Percentiles rank a stretch among this genome's conserved stretches.
Conservation (phyloP, 2,329 filamentous ascomycete genomes). For the Graphiopsis chlorocephala region DNA sequence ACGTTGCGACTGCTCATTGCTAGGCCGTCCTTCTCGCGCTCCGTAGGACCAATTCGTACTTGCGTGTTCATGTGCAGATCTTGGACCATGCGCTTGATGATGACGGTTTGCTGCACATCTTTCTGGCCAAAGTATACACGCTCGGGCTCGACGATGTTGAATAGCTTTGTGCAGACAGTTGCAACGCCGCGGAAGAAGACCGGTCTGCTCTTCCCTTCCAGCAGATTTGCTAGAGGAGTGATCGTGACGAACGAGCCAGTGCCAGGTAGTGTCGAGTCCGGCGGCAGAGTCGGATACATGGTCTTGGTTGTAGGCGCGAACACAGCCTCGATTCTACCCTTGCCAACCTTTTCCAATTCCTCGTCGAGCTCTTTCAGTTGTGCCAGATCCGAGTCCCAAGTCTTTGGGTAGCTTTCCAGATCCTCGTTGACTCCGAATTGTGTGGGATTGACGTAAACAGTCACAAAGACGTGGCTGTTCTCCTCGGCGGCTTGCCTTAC, state of each 20-base stretch:
- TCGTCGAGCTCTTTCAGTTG: slow-evolving; percentile 66
- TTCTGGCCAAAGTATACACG: slow-evolving; percentile 94
- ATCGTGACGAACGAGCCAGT: slow-evolving; percentile 88
- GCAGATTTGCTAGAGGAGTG: slow-evolving; percentile 73
- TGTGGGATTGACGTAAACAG: slow-evolving; percentile 93
- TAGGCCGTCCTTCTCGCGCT: slow-evolving; percentile 75
- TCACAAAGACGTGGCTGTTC: slow-evolving; percentile 83
- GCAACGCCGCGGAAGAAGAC: slow-evolving; percentile 97
- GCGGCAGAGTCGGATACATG: slow-evolving; percentile 83
- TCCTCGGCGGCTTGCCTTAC: slow-evolving; percentile 80
- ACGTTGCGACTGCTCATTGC: slow-evolving; percentile 93
- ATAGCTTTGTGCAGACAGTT: slow-evolving; percentile 92
- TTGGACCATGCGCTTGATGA: slow-evolving; percentile 80
- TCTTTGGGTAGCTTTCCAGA: slow-evolving; percentile 82
- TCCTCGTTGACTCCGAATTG: slow-evolving; percentile 92
- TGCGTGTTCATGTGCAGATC: slow-evolving; percentile 80
- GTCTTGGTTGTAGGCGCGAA: slow-evolving; percentile 79
- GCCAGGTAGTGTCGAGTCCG: slow-evolving; percentile 69
- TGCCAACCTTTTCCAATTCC: slow-evolving; percentile 56
- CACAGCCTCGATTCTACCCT: slow-evolving; percentile 66
- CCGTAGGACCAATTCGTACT: slow-evolving; percentile 71
- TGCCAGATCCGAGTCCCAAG: slow-evolving; percentile 74
- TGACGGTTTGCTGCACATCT: slow-evolving; percentile 91
- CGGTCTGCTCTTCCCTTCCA: slow-evolving; percentile 82
- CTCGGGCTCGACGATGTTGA: slow-evolving; percentile 77